Evolutionary conservation across 768 basidiomycete species (phyloP).

Genomic region (Rhodotorula diobovata): DNA sequence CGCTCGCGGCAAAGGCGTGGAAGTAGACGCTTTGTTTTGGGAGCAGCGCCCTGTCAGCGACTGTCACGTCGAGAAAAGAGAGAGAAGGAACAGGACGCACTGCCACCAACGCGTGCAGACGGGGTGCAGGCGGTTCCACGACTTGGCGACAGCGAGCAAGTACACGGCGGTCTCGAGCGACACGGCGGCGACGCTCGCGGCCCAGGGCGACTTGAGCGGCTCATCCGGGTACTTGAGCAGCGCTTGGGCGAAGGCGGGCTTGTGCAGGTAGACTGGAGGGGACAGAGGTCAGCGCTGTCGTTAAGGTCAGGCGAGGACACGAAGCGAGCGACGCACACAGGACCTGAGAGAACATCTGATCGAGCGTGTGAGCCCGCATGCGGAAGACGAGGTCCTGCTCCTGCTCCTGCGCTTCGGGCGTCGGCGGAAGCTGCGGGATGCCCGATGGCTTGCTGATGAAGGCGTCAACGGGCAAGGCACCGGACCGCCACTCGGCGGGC

Average conservation of each 20-base stretch:
- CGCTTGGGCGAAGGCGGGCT: conserved; percentile 24
- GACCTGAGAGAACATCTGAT: conserved; percentile 28
- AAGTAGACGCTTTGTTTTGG: conserved; percentile 21
- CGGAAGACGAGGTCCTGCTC: neutral
- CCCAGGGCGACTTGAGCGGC: conserved; percentile 25
- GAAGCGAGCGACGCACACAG: neutral
- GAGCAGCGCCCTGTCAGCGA: neutral
- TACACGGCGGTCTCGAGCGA: conserved; percentile 30
- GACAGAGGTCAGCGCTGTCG: neutral
- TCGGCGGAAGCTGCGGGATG: conserved; percentile 4
- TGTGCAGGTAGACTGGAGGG: conserved; percentile 21
- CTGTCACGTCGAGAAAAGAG: too few relatives aligned
- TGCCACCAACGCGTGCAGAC: conserved; percentile 30
- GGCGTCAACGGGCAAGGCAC: conserved; percentile 10
- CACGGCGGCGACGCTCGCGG: conserved; percentile 22
- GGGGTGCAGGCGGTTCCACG: conserved; percentile 14
- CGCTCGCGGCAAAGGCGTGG: conserved; percentile 28
- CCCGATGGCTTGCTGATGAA: conserved; percentile 16
- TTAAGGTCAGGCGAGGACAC: too few relatives aligned
- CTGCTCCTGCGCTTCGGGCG: neutral
- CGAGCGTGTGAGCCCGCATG: conserved; percentile 16
- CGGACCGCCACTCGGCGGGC: conserved; percentile 8
- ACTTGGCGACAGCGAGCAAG: conserved; percentile 29
- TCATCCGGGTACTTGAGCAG: conserved; percentile 16
- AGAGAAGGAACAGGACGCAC: neutral